Evolutionary conservation across 2,329 filamentous ascomycete genomes (phyloP).

Genomic region (Blastomyces emzantsi): DNA sequence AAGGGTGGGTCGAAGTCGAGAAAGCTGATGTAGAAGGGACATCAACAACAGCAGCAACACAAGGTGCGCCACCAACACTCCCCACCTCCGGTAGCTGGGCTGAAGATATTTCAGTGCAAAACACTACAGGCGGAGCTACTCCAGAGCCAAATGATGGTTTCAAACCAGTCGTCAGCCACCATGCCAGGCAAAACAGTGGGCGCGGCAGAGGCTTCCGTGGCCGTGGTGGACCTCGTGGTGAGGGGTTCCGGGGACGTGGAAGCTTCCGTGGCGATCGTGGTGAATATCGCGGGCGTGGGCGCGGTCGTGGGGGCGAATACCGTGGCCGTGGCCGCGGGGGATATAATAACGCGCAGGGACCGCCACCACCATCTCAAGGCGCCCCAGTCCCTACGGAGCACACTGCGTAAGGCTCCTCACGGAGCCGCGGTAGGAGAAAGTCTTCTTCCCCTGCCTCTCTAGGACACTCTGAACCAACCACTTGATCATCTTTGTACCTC

Average conservation of each 20-base stretch:
- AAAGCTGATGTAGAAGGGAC: conserved; percentile 68
- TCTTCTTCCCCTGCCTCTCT: neutral
- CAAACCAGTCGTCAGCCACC: conserved; percentile 26
- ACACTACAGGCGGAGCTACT: conserved; percentile 18
- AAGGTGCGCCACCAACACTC: conserved; percentile 18
- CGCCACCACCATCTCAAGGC: neutral
- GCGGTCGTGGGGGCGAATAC: conserved; percentile 25
- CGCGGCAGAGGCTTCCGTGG: conserved; percentile 29
- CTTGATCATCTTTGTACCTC: neutral
- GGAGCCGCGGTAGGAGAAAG: neutral
- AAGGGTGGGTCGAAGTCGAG: conserved; percentile 68
- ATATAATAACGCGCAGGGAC: neutral
- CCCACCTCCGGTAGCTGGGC: conserved; percentile 54
- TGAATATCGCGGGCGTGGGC: conserved; percentile 31
- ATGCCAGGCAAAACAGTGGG: conserved; percentile 29
- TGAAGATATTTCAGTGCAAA: conserved; percentile 60
- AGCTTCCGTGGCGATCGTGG: conserved; percentile 25
- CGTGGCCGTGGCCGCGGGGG: conserved; percentile 30
- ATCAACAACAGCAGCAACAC: conserved; percentile 51
- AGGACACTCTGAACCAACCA: neutral
- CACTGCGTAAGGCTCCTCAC: neutral
- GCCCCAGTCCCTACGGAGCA: neutral
- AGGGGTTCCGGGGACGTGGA: conserved; percentile 30
- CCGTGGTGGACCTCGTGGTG: conserved; percentile 26
- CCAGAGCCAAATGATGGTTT: conserved; percentile 24